Evolutionary conservation across 2,329 filamentous ascomycete species (phyloP), one percentile per base, ranked within the genome.

Genomic region (Sarocladium brachiariae): DNA sequence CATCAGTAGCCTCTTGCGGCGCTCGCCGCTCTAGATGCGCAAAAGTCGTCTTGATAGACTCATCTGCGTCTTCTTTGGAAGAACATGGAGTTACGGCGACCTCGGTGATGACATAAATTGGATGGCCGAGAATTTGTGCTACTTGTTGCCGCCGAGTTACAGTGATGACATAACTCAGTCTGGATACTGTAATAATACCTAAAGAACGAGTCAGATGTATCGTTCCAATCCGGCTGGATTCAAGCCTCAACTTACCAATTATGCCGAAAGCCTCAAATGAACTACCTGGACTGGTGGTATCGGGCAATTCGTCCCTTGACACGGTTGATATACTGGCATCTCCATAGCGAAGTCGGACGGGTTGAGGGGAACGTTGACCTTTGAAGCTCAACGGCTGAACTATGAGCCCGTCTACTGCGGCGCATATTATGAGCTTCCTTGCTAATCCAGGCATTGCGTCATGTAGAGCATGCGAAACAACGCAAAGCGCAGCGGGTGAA

Each of bases 141-240:
- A 97, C 90, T 65, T 95, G 88, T 61, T 95, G 81, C 43, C 92
- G 87, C 52, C 83, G 81, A 19, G 86, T 90, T 60, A 99, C 95
- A 10, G 89, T 86, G 52, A 99, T 80, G 6, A 99, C 78, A 67
- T 92, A 97, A 56, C 83, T 87, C 24, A 84, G 79, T 33, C 83
- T 86, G 19, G 90, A 87, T 53, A 97, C 80, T 31, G 84, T 89
- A 39, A 99, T 78, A 1, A 99, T 72, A 19, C 93, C 92, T 97
- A 31, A 56, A 57, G 58, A 53, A 35, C 24, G 33, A 43, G 27
- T 16, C 43, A 31, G 51, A 33, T 43, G 9, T 14, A 13, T n/a
- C 23, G 16, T 19, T 25, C 8, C 38, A 41, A 13, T 19, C 18
- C 4, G 4, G 14, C 18, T 18, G 16, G 6, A 25, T 10, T 10